Conservation (phyloP, 495 filamentous ascomycete genomes). For the Daldinia childiae region DNA sequence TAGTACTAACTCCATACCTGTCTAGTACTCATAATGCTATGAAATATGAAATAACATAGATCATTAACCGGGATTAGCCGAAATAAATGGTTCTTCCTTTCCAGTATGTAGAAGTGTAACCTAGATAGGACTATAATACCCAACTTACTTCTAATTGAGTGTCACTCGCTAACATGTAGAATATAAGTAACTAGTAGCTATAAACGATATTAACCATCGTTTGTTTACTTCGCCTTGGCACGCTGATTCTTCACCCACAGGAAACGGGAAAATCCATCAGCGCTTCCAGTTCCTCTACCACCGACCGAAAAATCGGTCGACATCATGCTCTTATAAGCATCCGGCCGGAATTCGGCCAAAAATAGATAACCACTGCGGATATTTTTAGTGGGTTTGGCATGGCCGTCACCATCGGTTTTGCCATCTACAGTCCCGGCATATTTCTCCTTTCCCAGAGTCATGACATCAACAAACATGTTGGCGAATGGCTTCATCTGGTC, state of each 20-base stretch:
- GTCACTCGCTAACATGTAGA: background rate
- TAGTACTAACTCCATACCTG: too few species aligned
- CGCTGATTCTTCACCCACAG: conserved; percentile 36
- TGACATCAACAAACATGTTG: conserved; percentile 35
- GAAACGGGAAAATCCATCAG: conserved; percentile 33
- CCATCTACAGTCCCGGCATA: conserved; percentile 29
- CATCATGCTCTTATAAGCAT: conserved; percentile 33
- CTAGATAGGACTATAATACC: background rate
- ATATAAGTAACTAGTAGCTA: background rate
- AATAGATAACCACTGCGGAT: background rate
- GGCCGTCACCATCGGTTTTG: background rate
- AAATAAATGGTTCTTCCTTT: background rate
- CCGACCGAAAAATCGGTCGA: conserved; percentile 21
- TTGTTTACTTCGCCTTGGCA: conserved; percentile 17
- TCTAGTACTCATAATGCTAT: too few species aligned
- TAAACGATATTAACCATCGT: background rate
- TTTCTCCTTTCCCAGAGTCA: conserved; percentile 28
- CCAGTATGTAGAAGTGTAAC: background rate
- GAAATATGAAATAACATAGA: too few species aligned
- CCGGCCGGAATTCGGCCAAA: conserved; percentile 27
- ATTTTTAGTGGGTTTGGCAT: background rate
- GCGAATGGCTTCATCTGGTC: conserved; percentile 36
- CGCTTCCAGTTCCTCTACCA: conserved; percentile 11
- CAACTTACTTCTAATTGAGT: background rate
- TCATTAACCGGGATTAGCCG: background rate